A percentile compares a stretch with the other conserved stretches of the same genome.
Evolutionary conservation across 139 green algal genomes (phyloP).

Genomic region (Chlorella sp.): DNA sequence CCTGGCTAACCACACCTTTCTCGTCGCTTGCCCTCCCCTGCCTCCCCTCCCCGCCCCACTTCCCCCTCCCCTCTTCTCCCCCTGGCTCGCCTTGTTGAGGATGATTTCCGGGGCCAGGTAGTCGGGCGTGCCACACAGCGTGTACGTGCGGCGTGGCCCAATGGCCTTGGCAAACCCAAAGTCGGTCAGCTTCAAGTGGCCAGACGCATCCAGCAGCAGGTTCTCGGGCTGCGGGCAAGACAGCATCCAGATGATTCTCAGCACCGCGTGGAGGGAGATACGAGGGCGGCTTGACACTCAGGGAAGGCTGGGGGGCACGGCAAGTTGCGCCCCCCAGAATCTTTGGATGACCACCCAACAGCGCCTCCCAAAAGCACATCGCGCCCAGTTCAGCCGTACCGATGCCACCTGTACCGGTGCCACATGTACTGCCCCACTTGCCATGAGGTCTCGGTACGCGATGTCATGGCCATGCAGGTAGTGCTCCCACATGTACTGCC

Average conservation of each 20-base stretch:
- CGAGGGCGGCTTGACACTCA: too few relatives aligned
- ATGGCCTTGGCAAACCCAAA: slow-evolving; percentile 87
- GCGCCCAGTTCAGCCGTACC: too few relatives aligned
- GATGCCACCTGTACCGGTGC: too few relatives aligned
- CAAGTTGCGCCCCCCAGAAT: too few relatives aligned
- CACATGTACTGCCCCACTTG: not conserved
- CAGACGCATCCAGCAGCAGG: slow-evolving; percentile 78
- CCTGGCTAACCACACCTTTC: not conserved
- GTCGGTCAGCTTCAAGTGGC: slow-evolving; percentile 93
- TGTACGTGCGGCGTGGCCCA: slow-evolving; percentile 38
- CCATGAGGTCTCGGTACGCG: slow-evolving; percentile 83
- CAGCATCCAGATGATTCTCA: too few relatives aligned
- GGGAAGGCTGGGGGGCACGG: too few relatives aligned
- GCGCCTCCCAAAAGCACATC: too few relatives aligned
- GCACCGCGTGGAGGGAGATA: too few relatives aligned
- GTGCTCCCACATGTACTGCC: too few relatives aligned
- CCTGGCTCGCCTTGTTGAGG: slow-evolving; percentile 24
- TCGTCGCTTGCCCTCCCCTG: not conserved
- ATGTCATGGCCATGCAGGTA: slow-evolving; percentile 45
- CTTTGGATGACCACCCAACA: too few relatives aligned
- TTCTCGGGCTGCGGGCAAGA: slow-evolving; percentile 78
- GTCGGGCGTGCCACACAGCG: slow-evolving; percentile 90
- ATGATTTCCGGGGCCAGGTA: slow-evolving; percentile 76
- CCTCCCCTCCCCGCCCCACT: too few relatives aligned
- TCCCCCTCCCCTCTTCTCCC: not conserved